These are phyloP conservation scores for Citrus maxima DNA, from an alignment of 345 rosid genomes.

Conservation along the genomic window DNA sequence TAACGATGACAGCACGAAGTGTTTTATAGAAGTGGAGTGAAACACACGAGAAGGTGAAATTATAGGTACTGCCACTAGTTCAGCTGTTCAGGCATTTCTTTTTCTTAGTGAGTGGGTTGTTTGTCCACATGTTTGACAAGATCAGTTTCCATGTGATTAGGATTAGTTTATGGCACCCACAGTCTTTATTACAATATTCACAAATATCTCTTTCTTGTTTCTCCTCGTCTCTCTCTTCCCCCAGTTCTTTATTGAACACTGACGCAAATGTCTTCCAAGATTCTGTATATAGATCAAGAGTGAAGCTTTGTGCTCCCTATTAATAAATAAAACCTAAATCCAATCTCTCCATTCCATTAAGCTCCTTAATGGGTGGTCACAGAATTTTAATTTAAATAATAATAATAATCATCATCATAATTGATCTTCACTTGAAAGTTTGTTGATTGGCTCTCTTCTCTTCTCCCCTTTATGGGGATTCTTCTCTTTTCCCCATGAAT, in stretches of 20 bases:
- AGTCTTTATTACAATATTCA: constrained; percentile 22
- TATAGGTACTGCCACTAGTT: background rate
- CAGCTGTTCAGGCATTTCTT: constrained; percentile 5
- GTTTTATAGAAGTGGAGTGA: background rate
- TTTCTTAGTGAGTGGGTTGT: background rate
- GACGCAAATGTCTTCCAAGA: constrained; percentile 31
- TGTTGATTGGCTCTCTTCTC: constrained; percentile 22
- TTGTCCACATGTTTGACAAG: constrained; percentile 30
- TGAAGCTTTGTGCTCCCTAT: constrained; percentile 26
- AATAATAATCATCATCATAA: too few species aligned
- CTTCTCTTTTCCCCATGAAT: constrained; percentile 39
- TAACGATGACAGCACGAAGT: background rate
- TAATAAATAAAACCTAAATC: constrained; percentile 10
- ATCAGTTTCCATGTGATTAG: constrained; percentile 36
- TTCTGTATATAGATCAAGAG: constrained; percentile 41
- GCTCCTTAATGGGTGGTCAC: background rate
- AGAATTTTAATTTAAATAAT: background rate
- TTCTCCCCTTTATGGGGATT: constrained; percentile 25
- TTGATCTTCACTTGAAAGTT: constrained; percentile 9
- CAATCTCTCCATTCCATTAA: background rate
- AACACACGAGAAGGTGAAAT: background rate
- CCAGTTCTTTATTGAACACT: constrained; percentile 25
- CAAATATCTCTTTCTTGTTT: constrained; percentile 13
- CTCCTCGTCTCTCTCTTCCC: background rate
- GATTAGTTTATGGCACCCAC: constrained; percentile 35